A percentile compares a stretch with the other conserved stretches of the same genome.
phyloP scores from a whole-genome alignment of 495 filamentous ascomycete genomes.

The Oidiodendron maius region DNA sequence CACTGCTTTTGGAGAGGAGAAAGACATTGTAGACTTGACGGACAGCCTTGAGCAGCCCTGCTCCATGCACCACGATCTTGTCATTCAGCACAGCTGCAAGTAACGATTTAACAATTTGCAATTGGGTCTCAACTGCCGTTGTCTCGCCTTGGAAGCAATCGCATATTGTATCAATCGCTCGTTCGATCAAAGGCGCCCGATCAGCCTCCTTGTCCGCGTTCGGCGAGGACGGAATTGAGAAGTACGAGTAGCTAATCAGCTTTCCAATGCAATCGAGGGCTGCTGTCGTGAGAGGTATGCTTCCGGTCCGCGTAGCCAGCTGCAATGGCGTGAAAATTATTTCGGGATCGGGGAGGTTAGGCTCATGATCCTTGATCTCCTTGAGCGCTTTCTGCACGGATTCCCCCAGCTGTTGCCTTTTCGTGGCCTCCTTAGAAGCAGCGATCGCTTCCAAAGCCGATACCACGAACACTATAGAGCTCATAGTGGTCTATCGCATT shows the following conservation, averaged over 20 bases:
- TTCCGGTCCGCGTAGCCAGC: slow-evolving; percentile 78
- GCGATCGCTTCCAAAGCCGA: slow-evolving; percentile 87
- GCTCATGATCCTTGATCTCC: slow-evolving; percentile 72
- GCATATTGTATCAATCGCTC: slow-evolving; percentile 98
- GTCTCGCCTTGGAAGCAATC: slow-evolving; percentile 97
- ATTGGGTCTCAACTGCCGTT: slow-evolving; percentile 81
- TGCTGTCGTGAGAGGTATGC: slow-evolving; percentile 76
- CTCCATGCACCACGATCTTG: slow-evolving; percentile 96
- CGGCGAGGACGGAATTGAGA: slow-evolving; percentile 63
- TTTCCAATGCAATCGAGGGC: slow-evolving; percentile 98
- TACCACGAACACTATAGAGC: slow-evolving; percentile 91
- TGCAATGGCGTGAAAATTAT: slow-evolving; percentile 86
- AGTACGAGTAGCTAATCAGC: slow-evolving; percentile 96
- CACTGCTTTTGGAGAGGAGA: slow-evolving; percentile 80
- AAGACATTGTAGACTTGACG: slow-evolving; percentile 99
- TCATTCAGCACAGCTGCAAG: slow-evolving; percentile 95
- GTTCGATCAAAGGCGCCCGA: slow-evolving; percentile 74
- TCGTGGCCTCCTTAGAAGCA: slow-evolving; percentile 78
- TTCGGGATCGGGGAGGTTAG: slow-evolving; percentile 72
- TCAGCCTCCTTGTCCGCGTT: slow-evolving; percentile 43
- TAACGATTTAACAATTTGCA: slow-evolving; percentile 96
- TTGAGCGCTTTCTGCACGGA: slow-evolving; percentile 72
- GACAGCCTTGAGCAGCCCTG: slow-evolving; percentile 94
- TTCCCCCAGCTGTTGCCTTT: slow-evolving; percentile 72
- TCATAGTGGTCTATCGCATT: slow-evolving; percentile 52